Evolutionary conservation across 2,329 filamentous ascomycete genomes (phyloP).

Genomic region (Fusarium caatingaense): DNA sequence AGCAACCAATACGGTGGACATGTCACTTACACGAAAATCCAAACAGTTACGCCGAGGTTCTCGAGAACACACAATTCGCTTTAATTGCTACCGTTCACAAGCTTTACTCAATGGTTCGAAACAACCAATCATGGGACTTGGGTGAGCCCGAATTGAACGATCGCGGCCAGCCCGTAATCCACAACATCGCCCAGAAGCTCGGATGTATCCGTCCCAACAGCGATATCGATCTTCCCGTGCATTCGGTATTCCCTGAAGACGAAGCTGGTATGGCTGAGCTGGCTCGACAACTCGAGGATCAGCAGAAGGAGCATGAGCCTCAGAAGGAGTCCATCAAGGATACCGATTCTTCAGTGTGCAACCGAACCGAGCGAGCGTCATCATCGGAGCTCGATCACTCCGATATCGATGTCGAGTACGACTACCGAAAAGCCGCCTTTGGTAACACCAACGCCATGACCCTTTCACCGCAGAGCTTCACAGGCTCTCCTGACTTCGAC

Average conservation of each 20-base stretch:
- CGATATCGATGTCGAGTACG: slow-evolving; percentile 65
- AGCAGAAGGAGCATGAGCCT: slow-evolving; percentile 55
- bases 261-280: slow-evolving; percentile 68
- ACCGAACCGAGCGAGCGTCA: slow-evolving; percentile 60
- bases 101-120: slow-evolving; percentile 72
- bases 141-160: slow-evolving; percentile 74
- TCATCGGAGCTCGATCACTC: slow-evolving; percentile 67
- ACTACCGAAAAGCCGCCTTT: slow-evolving; percentile 64
- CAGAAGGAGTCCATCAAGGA: slow-evolving; percentile 47
- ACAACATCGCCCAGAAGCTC: slow-evolving; percentile 73
- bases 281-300: slow-evolving; percentile 64
- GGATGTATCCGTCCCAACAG: slow-evolving; percentile 72
- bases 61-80: slow-evolving; percentile 73
- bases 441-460: slow-evolving; percentile 58
- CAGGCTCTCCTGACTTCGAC: slow-evolving; percentile 53
- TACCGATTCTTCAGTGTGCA: slow-evolving; percentile 40
- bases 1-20: not conserved
- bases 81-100: slow-evolving; percentile 74
- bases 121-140: slow-evolving; percentile 68
- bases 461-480: slow-evolving; percentile 66
- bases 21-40: slow-evolving; percentile 47
- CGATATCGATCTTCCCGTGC: slow-evolving; percentile 68
- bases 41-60: slow-evolving; percentile 69
- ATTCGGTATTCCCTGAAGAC: slow-evolving; percentile 71
- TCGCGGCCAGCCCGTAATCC: slow-evolving; percentile 70